Evolutionary conservation across 2,329 filamentous ascomycete species (phyloP), one percentile per base, ranked within the genome.

Genomic region (Neofusicoccum sp.): DNA sequence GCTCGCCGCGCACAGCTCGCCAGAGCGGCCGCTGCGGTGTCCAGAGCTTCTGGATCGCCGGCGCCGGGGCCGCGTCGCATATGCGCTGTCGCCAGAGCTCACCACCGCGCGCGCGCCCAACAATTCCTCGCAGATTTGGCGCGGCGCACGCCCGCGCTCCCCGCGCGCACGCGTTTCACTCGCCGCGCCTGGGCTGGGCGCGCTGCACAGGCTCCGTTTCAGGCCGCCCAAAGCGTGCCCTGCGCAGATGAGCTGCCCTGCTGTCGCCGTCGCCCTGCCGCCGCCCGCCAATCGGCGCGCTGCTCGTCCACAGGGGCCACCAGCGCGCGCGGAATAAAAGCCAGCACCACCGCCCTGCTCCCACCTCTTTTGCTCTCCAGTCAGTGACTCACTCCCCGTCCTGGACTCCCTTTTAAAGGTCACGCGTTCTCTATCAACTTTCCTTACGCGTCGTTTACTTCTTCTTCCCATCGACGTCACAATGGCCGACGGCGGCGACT

Each of bases 321-420:
- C 3, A 33, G 28, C 16, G 44, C 39, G 44, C 39, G 28, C 44
- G 41, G 16, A 50, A 50, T 50, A 61, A 61, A 50, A 52, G 28
- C 29, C 14, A n/a, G n/a, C 31, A 8, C 29, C 31, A 33, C 8
- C 16, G 14, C 36, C 31, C 43, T 39, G 31, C 43, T n/a, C 36
- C 56, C 34, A n/a, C 31, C 37, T 28, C 22, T 60, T 41, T 47
- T 49, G 43, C 34, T 39, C 56, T 39, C 28, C 56, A 60, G 56
- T 60, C 56, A 60, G 56, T 16, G 44, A 60, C 56, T 43, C 33
- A 28, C n/a, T 8, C n/a, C 14, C 22, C n/a, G 54, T 58, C 54
- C 54, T 58, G 54, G 7, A 58, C 54, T 58, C 54, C 54, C 54
- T 44, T 58, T 45, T 45, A 58, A 45, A 44, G 54, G 54, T 54